Evolutionary conservation across 1,284 basidiomycete genomes (phyloP), one percentile per base, ranked within the genome.

Genomic region (Apiotrichum laibachii): DNA sequence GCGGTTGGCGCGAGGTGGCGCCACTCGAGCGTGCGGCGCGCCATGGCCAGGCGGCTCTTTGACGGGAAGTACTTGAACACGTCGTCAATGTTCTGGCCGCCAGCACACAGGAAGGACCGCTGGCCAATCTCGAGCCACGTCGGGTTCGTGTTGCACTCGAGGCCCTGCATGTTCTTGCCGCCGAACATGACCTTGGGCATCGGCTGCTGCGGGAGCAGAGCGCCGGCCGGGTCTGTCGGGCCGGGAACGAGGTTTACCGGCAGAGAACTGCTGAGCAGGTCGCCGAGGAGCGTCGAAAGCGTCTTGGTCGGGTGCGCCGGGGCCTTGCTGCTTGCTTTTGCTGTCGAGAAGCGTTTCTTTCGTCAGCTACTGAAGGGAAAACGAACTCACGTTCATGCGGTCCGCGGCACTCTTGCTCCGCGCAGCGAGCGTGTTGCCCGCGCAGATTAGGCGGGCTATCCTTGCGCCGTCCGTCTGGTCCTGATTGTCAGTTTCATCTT

Each of bases 1-100:
- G 95, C 93, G 1, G 95, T 99, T 0, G 96, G 96, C 12, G 96
- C 95, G 68, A 97, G 85, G 78, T 99, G 96, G 62, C 92, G 83
- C 96, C 94, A 99, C 70, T 84, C 85, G 13, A 99, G 81, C 16
- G 92, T 94, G 50, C 87, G 82, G 64, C 85, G 82, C 4, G 91
- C 86, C 68, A 97, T 84, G 5, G 83, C 83, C 42, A 97, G 76
- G 22, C 88, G 82, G n/a, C 70, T 67, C 43, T 64, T 65, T 10
- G 67, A 65, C 4, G 77, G 76, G 31, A 80, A 61, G 78, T 99
- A 99, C 76, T 92, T 95, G 83, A 86, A 92, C 79, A 98, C 88
- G 72, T 99, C 96, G 74, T 97, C 88, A 33, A 99, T 72, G 4
- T 92, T 88, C 76, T 99, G 96, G 2, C 96, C 96, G 31, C 90